Base-by-base conservation (phyloP, 768 basidiomycete genomes). In the Naematelia encephala region DNA sequence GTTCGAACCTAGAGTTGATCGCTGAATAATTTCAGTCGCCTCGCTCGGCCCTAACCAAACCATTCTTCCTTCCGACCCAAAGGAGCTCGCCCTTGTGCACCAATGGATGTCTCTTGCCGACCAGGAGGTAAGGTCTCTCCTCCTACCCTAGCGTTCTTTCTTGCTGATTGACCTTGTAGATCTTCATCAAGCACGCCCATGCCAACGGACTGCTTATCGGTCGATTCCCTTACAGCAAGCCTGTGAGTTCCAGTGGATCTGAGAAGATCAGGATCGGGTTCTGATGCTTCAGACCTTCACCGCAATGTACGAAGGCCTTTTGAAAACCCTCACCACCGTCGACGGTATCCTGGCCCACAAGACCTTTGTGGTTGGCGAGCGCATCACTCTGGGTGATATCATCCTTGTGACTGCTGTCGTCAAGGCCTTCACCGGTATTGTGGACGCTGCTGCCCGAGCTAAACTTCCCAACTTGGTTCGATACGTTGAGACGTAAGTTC, bases 361-460 rank as follows among this genome's bases (percentile, higher is more conserved):
- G 73, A 99, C 94, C 47, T 98, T 86, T 84, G 84, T 98, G 70
- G 91, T 91, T 56, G 87, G 86, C 65, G 90, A 99, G 76, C 89
- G 94, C 72, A 88, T 98, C 82, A 90, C 91, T 62, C 82, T 94
- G 48, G 96, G 92, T 63, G 96, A 99, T 72, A 77, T 99, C 78
- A 75, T 77, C 72, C 67, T 90, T 64, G 89, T 88, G 34, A 76
- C 81, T 53, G 64, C 83, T 73, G 74, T 91, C 61, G 81, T 81
- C 64, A 81, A 81, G 61, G 82, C 82, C 1, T 52, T 52, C 51
- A 29, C 51, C 29, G 55, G 62, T 44, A 84, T 83, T 62, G 63
- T 91, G 67, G 93, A 91, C 69, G 84, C 86, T 16, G 66, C 82
- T 43, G 72, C 80, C 48, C 87, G 91, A 57, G 80, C 82, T 29